Evolutionary conservation across 1,284 basidiomycete species (phyloP).

Genomic region (Tausonia pullulans): DNA sequence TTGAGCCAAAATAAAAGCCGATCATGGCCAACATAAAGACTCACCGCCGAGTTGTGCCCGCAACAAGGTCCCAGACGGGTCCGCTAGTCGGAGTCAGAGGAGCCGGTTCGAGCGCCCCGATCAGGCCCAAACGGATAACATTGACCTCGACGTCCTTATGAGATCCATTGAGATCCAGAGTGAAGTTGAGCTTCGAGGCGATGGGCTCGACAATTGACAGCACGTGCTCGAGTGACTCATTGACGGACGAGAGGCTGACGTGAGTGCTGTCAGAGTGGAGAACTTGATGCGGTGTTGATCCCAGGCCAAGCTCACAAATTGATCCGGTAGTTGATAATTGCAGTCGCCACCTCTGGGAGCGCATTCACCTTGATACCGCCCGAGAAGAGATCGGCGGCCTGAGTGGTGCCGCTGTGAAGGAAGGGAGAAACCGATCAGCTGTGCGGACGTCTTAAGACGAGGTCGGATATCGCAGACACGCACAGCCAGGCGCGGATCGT

Average conservation of each 20-base stretch:
- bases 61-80: slow-evolving; percentile 34
- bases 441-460: slow-evolving; percentile 15
- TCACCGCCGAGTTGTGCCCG: slow-evolving; percentile 26
- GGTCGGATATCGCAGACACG: slow-evolving; percentile 21
- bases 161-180: slow-evolving; percentile 22
- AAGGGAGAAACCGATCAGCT: not conserved
- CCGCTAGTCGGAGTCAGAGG: slow-evolving; percentile 36
- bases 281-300: slow-evolving; percentile 14
- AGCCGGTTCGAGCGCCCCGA: slow-evolving; percentile 35
- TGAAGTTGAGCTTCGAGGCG: slow-evolving; percentile 33
- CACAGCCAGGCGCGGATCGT: slow-evolving; percentile 29
- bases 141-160: slow-evolving; percentile 4
- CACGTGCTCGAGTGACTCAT: slow-evolving; percentile 35
- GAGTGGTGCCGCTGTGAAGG: not conserved
- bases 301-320: slow-evolving; percentile 25
- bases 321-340: slow-evolving; percentile 39
- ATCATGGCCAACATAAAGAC: too few species aligned
- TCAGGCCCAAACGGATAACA: slow-evolving; percentile 17
- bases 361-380: slow-evolving; percentile 38
- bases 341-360: slow-evolving; percentile 32
- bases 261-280: not conserved
- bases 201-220: slow-evolving; percentile 30
- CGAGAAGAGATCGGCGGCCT: slow-evolving; percentile 5
- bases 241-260: slow-evolving; percentile 32
- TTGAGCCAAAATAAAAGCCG: too few species aligned